Evolutionary conservation across 2,329 filamentous ascomycete genomes (phyloP), one percentile per base, ranked within the genome.

Genomic region (Ploettnerulaceae sp.): DNA sequence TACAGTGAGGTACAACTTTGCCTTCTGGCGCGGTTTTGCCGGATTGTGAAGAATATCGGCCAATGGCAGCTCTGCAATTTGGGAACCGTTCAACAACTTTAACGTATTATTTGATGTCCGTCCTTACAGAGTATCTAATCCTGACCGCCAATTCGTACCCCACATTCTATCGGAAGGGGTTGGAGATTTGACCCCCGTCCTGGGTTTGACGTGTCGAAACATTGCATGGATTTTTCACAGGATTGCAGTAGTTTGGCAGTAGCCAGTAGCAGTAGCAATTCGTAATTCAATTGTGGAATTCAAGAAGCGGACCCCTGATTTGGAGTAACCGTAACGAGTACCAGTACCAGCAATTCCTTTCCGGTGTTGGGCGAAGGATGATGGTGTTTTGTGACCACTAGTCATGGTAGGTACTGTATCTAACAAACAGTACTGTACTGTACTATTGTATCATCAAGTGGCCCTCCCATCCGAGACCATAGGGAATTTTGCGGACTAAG

Each of bases 71-170:
- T 15, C 18, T 21, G 41, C 11, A 31, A 45, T 35, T 43, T 20
- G 14, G n/a, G 28, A 31, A 32, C 51, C n/a, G n/a, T n/a, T n/a
- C n/a, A n/a, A n/a, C n/a, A n/a, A n/a, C n/a, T n/a, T n/a, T n/a
- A n/a, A n/a, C n/a, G n/a, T n/a, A n/a, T n/a, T 24, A 21, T 33
- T 26, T 43, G 44, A 38, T 35, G 43, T 36, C 35, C 34, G 42
- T 44, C 42, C n/a, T n/a, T n/a, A n/a, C n/a, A n/a, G n/a, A n/a
- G n/a, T n/a, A n/a, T n/a, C n/a, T n/a, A n/a, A 54, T 52, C 48
- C 47, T 53, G 53, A 56, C 55, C 55, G 53, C 55, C 48, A 55
- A 52, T 56, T 53, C n/a, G 49, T 55, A 57, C 55, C 55, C 55
- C 51, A 55, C 51, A 57, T 47, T 52, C 49, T 39, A n/a, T 29